These are phyloP conservation scores for Acorus calamus DNA, from an alignment of 106 monocot genomes.

Conservation along the genomic window DNA sequence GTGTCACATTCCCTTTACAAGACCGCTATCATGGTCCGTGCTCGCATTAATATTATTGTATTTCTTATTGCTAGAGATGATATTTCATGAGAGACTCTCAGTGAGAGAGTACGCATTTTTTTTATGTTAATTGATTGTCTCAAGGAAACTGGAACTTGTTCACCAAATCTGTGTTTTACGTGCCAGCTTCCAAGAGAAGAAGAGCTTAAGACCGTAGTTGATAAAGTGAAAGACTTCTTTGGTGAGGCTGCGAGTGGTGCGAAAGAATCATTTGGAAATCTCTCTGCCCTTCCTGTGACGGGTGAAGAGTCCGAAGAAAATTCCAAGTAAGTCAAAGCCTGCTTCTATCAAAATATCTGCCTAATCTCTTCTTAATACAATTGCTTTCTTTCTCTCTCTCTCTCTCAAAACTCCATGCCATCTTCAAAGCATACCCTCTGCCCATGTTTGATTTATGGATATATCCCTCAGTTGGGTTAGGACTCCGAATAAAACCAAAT, in stretches of 20 bases:
- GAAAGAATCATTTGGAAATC: conserved; percentile 78
- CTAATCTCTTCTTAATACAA: no score
- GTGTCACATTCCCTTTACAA: no score
- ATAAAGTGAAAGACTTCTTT: conserved; percentile 72
- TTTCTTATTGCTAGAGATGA: no score
- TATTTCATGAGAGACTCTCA: not conserved
- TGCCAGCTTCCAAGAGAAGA: conserved; percentile 61
- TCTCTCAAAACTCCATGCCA: no score
- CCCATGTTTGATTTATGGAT: no score
- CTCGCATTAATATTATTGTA: no score
- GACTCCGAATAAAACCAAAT: no score
- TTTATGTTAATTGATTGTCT: not conserved
- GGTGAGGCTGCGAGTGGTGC: conserved; percentile 42
- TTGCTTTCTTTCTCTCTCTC: no score
- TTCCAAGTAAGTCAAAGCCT: conserved; percentile 29
- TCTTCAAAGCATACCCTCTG: no score
- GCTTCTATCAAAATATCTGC: no score
- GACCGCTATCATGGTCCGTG: no score
- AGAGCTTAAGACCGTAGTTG: conserved; percentile 67
- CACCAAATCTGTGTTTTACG: not conserved
- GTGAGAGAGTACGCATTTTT: not conserved
- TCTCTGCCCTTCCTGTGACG: conserved; percentile 24
- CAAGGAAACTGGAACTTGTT: not conserved
- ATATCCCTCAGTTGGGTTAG: no score
- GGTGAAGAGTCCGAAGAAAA: conserved; percentile 29